Evolutionary conservation across 23 red algal species (phyloP).

Genomic region (Cyanidiococcus yangmingshanensis): DNA sequence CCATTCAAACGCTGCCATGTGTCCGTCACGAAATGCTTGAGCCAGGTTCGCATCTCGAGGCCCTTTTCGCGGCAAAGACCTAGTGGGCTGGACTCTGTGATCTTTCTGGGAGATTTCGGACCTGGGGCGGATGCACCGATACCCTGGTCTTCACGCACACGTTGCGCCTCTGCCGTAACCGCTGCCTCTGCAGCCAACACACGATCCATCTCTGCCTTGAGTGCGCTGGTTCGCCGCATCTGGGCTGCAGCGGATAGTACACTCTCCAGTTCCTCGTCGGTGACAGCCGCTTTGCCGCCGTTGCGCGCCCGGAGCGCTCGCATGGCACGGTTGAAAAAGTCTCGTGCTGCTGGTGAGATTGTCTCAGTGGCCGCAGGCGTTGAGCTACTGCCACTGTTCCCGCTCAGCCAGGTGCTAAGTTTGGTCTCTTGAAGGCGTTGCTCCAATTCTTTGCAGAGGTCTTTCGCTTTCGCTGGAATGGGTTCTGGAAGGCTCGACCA

Average conservation of each 20-base stretch:
- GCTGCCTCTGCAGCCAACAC: background rate
- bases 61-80: background rate
- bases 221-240: background rate
- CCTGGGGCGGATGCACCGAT: no score
- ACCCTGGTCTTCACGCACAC: background rate
- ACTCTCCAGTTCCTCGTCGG: slow-evolving; percentile 17
- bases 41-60: background rate
- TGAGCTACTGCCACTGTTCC: background rate
- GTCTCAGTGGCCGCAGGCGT: background rate
- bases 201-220: slow-evolving; percentile 18
- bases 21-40: slow-evolving; percentile 1
- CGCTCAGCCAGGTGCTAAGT: background rate
- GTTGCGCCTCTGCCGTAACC: background rate
- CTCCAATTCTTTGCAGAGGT: background rate
- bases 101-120: no score
- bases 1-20: slow-evolving; percentile 27
- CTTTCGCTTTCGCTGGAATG: background rate
- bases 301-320: background rate
- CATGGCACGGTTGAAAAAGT: slow-evolving; percentile 13
- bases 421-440: background rate
- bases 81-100: no score
- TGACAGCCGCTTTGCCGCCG: background rate
- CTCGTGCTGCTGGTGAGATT: background rate
- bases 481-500: background rate
- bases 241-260: background rate